These are phyloP conservation scores for Curvularia lunata DNA, from an alignment of 2,329 filamentous ascomycete species.

Conservation along the genomic window DNA sequence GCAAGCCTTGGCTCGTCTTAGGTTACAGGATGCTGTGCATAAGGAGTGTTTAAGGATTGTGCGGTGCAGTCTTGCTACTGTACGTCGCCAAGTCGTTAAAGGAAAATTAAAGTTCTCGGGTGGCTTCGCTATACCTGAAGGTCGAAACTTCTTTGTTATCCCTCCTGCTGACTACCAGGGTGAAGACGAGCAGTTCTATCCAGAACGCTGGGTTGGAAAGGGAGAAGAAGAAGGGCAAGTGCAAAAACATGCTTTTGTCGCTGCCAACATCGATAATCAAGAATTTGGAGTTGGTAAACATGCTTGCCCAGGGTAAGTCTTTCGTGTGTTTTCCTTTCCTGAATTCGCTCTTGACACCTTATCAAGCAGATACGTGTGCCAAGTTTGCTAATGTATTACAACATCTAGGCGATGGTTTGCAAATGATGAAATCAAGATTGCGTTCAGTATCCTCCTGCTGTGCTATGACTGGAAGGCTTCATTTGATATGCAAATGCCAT, in stretches of 20 bases:
- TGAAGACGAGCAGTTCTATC: neutral
- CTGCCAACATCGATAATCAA: neutral
- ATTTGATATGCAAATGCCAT: neutral
- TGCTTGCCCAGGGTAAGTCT: constrained; percentile 3
- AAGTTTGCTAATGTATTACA: neutral
- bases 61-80: neutral
- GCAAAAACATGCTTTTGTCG: neutral
- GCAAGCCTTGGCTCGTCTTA: neutral
- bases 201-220: constrained; percentile 1
- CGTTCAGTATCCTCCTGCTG: neutral
- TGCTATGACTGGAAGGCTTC: neutral
- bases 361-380: no score
- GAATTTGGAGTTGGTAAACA: constrained; percentile 2
- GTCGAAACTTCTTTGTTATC: neutral
- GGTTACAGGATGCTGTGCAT: constrained; percentile 4
- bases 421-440: constrained; percentile 3
- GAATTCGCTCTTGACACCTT: neutral
- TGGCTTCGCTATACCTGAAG: neutral
- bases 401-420: neutral
- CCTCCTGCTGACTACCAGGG: constrained; percentile 1
- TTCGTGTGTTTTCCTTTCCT: neutral
- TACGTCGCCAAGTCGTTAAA: neutral
- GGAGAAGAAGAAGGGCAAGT: neutral
- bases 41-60: neutral
- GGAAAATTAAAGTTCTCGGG: neutral